Base-by-base conservation (phyloP, 78 protist genomes). In the Tieghemostelium lacteum region DNA sequence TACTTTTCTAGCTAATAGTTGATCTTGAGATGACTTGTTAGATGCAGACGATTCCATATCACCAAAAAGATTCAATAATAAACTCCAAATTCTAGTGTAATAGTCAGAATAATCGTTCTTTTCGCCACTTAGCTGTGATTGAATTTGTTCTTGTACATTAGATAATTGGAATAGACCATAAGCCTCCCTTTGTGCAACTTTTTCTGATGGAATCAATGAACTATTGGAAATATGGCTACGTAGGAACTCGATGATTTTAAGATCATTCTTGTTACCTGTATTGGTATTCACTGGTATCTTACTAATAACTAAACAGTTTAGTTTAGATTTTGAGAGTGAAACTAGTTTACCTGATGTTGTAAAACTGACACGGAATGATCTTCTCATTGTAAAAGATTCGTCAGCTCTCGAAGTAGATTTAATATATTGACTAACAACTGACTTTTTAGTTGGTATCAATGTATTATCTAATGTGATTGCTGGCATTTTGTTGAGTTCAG, bases 311-410 rank as follows among this genome's bases (percentile, higher is more conserved):
- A 69, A 36, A 3, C 40, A 69, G 45, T 83, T 50, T 3, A 66
- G 24, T 1, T 76, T 69, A 7, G 57, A 29, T 29, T 69, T 69
- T 1, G 55, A 8, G 24, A 63, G 37, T 8, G 75, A n/a, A 34
- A 69, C 60, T 5, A 58, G 69, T 58, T 60, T 62, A 42, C 91
- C 91, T 29, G 54, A 45, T 22, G 91, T 76, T n/a, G 69, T 71
- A 73, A 73, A 83, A 20, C 78, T 70, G 29, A 83, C 91, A 33
- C 91, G 26, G 14, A 83, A 83, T 58, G 91, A 83, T 83, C 91
- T 83, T 83, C 91, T 55, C 78, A 83, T 69, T 8, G n/a, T 33
- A 2, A 69, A 58, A 22, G 91, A 66, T n/a, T n/a, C n/a, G n/a
- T n/a, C n/a, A n/a, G n/a, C n/a, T n/a, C n/a, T n/a, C n/a, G n/a